These are phyloP conservation scores for Sclerotinia sclerotiorum DNA, from an alignment of 2,329 filamentous ascomycete species.

Conservation along the genomic window DNA sequence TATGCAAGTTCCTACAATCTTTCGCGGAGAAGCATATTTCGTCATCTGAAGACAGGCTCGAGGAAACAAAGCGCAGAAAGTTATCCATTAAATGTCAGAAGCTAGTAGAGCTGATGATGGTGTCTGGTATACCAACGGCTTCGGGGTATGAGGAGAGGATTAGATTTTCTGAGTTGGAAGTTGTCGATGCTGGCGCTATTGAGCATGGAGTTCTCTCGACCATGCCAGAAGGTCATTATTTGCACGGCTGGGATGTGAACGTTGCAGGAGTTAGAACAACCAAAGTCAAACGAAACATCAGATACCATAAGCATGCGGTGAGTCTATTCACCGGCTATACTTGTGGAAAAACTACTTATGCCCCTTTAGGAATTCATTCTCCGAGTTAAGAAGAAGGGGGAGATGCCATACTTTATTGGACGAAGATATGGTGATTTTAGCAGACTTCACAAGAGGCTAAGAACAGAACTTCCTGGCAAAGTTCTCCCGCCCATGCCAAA, in stretches of 20 bases:
- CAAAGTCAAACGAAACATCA: slow-evolving; percentile 78
- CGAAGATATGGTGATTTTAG: slow-evolving; percentile 87
- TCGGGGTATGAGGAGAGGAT: slow-evolving; percentile 98
- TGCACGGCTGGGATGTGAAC: slow-evolving; percentile 97
- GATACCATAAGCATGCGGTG: slow-evolving; percentile 89
- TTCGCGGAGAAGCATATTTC: slow-evolving; percentile 98
- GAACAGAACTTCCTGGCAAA: slow-evolving; percentile 85
- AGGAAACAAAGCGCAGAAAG: slow-evolving; percentile 94
- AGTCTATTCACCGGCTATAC: slow-evolving; percentile 41
- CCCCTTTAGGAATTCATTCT: slow-evolving; percentile 76
- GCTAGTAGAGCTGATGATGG: slow-evolving; percentile 98
- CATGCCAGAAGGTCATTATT: slow-evolving; percentile 83
- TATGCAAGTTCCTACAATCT: slow-evolving; percentile 80
- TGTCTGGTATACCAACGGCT: slow-evolving; percentile 91
- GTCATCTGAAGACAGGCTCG: slow-evolving; percentile 90
- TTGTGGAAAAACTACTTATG: slow-evolving; percentile 18
- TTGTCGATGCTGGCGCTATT: slow-evolving; percentile 89
- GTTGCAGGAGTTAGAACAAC: slow-evolving; percentile 83
- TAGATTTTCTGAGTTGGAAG: slow-evolving; percentile 93
- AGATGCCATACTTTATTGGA: slow-evolving; percentile 75
- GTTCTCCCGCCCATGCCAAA: slow-evolving; percentile 81
- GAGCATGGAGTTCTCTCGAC: slow-evolving; percentile 86
- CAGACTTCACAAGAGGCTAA: slow-evolving; percentile 74
- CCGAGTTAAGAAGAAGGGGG: slow-evolving; percentile 74
- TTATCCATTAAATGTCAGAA: slow-evolving; percentile 91